phyloP scores from a whole-genome alignment of 163 green algal genomes.

The Chlorella variabilis region DNA sequence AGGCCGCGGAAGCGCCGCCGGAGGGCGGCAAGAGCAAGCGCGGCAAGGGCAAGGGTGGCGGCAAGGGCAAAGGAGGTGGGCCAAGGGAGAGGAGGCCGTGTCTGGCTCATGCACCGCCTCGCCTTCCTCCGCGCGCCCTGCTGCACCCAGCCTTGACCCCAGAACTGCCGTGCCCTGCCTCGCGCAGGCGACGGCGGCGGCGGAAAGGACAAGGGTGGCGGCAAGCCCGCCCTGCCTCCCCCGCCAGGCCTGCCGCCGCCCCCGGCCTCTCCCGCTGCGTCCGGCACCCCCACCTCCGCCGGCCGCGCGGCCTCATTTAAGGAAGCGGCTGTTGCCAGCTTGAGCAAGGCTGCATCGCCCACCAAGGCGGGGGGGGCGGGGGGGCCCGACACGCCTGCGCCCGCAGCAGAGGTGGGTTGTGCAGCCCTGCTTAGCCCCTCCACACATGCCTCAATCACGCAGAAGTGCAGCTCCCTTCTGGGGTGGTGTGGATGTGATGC shows the following conservation, averaged over 20 bases:
- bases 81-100: too few species aligned
- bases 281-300: background rate
- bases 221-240: background rate
- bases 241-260: constrained; percentile 8
- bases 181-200: too few species aligned
- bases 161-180: too few species aligned
- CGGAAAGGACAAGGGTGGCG: background rate
- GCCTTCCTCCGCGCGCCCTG: background rate
- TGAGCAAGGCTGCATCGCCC: background rate
- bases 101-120: too few species aligned
- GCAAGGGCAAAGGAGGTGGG: constrained; percentile 12
- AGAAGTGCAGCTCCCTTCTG: too few species aligned
- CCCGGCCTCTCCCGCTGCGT: background rate
- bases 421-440: too few species aligned
- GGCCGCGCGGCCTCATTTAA: background rate
- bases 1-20: background rate
- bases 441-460: too few species aligned
- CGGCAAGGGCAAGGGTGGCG: constrained; percentile 8
- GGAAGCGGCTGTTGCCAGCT: background rate
- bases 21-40: constrained; percentile 9
- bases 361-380: background rate
- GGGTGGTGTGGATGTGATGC: too few species aligned
- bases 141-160: too few species aligned
- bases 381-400: background rate
- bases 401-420: background rate